A percentile compares a stretch with the other conserved stretches of the same genome.
Conservation (phyloP, 2,329 filamentous ascomycete genomes). For the Monosporascus cannonballus region DNA sequence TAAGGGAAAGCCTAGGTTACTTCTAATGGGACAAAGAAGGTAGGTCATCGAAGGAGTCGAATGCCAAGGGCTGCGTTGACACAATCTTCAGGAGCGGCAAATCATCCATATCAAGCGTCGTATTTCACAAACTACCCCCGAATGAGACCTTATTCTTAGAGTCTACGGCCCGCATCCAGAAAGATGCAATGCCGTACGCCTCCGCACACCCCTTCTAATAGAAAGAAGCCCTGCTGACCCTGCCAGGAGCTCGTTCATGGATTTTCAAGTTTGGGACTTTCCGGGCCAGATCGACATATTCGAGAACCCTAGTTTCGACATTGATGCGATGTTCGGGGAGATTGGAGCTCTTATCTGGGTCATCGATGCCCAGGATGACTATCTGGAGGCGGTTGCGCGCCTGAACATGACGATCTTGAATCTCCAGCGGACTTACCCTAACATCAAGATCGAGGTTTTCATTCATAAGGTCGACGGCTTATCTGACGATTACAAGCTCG, state of each 20-base stretch:
- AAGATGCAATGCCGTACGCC: constrained; percentile 87
- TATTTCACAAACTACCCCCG: constrained; percentile 97
- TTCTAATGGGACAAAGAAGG: constrained; percentile 95
- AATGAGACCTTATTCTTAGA: constrained; percentile 95
- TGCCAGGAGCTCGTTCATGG: constrained; percentile 81
- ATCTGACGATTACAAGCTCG: constrained; percentile 91
- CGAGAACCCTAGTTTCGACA: constrained; percentile 81
- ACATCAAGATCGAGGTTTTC: constrained; percentile 96
- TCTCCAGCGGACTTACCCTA: constrained; percentile 80
- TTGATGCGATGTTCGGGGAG: constrained; percentile 89
- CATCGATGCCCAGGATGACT: constrained; percentile 97
- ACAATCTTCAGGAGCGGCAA: constrained; percentile 72
- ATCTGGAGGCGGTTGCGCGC: constrained; percentile 81
- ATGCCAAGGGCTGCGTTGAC: constrained; percentile 7
- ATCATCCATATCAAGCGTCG: constrained; percentile 95
- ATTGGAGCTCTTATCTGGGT: constrained; percentile 97
- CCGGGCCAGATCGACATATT: constrained; percentile 89
- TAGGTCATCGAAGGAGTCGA: constrained; percentile 33
- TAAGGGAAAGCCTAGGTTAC: constrained; percentile 72
- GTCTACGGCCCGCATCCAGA: constrained; percentile 89
- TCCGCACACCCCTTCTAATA: neutral
- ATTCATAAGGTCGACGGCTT: constrained; percentile 99
- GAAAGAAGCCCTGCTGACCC: constrained; percentile 11
- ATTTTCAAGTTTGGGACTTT: constrained; percentile 98
- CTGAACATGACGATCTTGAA: constrained; percentile 86